A percentile compares a stretch with the other conserved stretches of the same genome.
These are phyloP conservation scores for Penicillium argentinense DNA, from an alignment of 495 filamentous ascomycete species.

Conservation along the genomic window DNA sequence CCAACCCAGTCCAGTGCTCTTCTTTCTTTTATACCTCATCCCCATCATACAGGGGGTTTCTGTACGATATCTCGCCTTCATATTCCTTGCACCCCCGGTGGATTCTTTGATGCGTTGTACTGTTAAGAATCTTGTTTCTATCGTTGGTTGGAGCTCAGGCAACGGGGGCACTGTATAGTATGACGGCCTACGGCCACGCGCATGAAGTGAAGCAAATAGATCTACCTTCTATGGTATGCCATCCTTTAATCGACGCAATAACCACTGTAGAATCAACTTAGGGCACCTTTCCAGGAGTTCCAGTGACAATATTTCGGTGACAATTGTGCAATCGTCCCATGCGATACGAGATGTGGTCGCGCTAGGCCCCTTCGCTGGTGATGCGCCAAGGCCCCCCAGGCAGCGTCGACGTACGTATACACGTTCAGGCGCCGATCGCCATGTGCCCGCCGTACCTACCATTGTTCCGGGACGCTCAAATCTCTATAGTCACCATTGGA, in stretches of 20 bases:
- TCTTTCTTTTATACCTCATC: constrained; percentile 22
- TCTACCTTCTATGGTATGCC: background rate
- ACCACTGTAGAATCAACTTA: no score
- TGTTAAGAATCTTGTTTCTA: constrained; percentile 14
- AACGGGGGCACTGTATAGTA: constrained; percentile 23
- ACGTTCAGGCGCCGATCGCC: constrained; percentile 15
- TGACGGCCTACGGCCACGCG: constrained; percentile 17
- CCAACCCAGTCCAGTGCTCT: constrained; percentile 11
- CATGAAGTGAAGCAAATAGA: constrained; percentile 13
- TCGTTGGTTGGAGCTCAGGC: constrained; percentile 16
- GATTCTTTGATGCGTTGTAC: constrained; percentile 3
- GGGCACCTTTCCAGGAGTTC: no score
- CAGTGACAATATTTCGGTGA: no score
- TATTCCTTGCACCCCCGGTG: constrained; percentile 6
- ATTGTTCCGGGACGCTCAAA: no score
- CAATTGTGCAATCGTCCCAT: no score
- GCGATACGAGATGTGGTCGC: no score
- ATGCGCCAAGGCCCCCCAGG: no score
- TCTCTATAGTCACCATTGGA: constrained; percentile 7
- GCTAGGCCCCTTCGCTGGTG: no score
- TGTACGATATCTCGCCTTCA: constrained; percentile 26
- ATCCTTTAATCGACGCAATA: constrained; percentile 1
- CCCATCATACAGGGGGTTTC: constrained; percentile 11
- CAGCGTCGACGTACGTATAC: constrained; percentile 21
- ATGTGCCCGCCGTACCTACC: constrained; percentile 4